Conservation (phyloP, 495 filamentous ascomycete genomes). For the Aspergillus nanangensis region DNA sequence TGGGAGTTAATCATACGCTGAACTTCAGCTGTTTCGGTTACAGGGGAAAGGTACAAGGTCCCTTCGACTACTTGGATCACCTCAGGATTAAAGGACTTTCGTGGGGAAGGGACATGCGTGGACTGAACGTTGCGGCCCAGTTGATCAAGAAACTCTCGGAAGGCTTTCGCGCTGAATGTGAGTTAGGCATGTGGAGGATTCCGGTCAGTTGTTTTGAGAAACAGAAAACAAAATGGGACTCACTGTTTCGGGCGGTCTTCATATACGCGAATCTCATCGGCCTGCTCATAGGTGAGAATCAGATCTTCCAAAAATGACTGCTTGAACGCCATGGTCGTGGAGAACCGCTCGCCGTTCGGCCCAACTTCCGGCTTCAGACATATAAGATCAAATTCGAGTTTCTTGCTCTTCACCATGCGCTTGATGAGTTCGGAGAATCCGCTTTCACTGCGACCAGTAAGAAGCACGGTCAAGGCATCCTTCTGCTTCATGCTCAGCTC, state of each 20-base stretch:
- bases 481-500: constrained; percentile 79
- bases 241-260: constrained; percentile 64
- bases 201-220: too few species aligned
- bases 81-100: constrained; percentile 66
- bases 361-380: constrained; percentile 81
- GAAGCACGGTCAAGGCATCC: constrained; percentile 78
- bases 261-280: constrained; percentile 74
- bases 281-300: constrained; percentile 75
- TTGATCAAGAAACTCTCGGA: constrained; percentile 72
- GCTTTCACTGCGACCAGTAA: constrained; percentile 81
- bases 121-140: constrained; percentile 58
- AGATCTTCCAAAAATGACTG: constrained; percentile 73
- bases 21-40: constrained; percentile 76
- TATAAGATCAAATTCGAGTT: constrained; percentile 84
- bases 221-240: constrained; percentile 25
- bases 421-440: constrained; percentile 76
- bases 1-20: constrained; percentile 87
- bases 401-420: constrained; percentile 73
- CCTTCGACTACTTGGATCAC: constrained; percentile 84
- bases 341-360: constrained; percentile 69
- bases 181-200: too few species aligned
- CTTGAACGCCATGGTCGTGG: constrained; percentile 83
- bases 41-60: constrained; percentile 71
- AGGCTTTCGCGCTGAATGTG: constrained; percentile 58
- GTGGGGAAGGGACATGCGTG: constrained; percentile 24